A percentile compares a stretch with the other conserved stretches of the same genome.
Evolutionary conservation across 768 basidiomycete species (phyloP).

Genomic region (Royoungia palumana): DNA sequence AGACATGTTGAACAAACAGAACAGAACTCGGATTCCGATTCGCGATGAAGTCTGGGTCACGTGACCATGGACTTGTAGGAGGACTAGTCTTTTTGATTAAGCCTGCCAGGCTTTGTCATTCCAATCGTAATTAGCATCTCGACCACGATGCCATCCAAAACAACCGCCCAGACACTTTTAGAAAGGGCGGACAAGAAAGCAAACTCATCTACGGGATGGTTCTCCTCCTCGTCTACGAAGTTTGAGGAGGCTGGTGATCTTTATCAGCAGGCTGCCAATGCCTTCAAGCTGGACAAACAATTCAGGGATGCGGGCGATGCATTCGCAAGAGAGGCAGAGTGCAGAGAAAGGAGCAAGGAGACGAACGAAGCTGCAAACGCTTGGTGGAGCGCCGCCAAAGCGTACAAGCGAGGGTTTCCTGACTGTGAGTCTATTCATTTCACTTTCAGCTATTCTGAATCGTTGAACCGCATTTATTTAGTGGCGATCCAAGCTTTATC

Average conservation of each 20-base stretch:
- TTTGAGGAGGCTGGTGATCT: constrained; percentile 96
- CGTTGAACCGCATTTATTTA: constrained; percentile 31
- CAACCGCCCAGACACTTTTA: constrained; percentile 68
- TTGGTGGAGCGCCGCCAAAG: constrained; percentile 98
- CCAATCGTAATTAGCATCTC: no score
- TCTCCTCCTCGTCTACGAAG: constrained; percentile 77
- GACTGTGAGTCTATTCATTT: constrained; percentile 58
- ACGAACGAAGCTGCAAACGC: constrained; percentile 94
- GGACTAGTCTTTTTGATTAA: no score
- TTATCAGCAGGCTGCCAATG: constrained; percentile 91
- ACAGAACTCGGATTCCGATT: no score
- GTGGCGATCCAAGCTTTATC: constrained; percentile 87
- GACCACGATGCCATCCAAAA: constrained; percentile 65
- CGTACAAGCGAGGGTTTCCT: constrained; percentile 85
- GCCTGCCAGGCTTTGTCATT: no score
- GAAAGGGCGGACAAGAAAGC: constrained; percentile 95
- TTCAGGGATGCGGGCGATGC: constrained; percentile 92
- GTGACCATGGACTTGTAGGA: constrained; percentile 17
- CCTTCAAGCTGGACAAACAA: constrained; percentile 87
- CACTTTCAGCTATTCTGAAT: not conserved
- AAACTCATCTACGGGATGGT: constrained; percentile 80
- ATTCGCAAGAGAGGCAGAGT: constrained; percentile 92
- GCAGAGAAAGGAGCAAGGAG: constrained; percentile 85
- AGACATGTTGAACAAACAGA: constrained; percentile 28
- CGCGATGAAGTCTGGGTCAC: constrained; percentile 1